Conservation (phyloP, 1,139 yeast genomes). For the Sporopachydermia cereana region DNA sequence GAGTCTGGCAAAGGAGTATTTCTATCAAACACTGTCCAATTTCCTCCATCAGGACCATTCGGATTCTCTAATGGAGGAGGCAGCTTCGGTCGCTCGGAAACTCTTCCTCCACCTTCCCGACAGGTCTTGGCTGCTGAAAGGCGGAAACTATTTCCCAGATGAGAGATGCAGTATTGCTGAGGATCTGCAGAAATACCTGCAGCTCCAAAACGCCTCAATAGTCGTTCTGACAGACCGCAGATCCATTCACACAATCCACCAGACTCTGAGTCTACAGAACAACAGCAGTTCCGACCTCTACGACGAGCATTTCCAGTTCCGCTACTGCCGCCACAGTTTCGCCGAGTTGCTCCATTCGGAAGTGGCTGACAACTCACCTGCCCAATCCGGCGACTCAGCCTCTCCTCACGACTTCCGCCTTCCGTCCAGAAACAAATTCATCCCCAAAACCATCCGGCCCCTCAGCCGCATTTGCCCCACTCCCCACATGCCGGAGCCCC, state of each 20-base stretch:
- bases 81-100: background rate
- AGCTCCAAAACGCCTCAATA: background rate
- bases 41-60: background rate
- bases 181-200: background rate
- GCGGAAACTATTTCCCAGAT: background rate
- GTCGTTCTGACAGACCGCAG: background rate
- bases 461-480: background rate
- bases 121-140: background rate
- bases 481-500: background rate
- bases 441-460: background rate
- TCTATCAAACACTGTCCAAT: background rate
- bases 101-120: background rate
- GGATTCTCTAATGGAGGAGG: constrained; percentile 3
- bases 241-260: background rate
- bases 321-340: background rate
- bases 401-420: background rate
- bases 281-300: no score
- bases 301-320: background rate
- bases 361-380: background rate
- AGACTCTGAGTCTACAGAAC: no score
- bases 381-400: background rate
- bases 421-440: background rate
- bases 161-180: background rate
- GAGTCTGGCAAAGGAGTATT: background rate
- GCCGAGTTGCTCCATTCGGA: no score